phyloP scores from a whole-genome alignment of 169 alveolate genomes.

The Cryptosporidium canis region DNA sequence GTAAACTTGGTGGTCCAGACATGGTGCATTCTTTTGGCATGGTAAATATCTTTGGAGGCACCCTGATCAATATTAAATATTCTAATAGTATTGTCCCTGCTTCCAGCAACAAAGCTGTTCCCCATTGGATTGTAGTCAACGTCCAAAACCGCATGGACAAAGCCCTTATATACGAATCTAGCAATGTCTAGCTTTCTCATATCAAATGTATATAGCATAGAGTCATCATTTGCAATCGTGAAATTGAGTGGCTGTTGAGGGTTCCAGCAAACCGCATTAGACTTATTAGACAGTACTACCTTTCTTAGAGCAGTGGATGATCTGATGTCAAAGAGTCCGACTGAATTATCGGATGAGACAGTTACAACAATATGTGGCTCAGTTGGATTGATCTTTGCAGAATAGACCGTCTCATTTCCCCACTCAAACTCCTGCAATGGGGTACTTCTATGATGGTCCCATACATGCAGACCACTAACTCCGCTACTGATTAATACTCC shows the following conservation, averaged over 20 bases:
- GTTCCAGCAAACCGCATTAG: conserved; percentile 96
- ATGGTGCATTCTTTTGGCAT: conserved; percentile 95
- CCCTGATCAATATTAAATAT: conserved; percentile 91
- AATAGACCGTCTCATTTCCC: conserved; percentile 87
- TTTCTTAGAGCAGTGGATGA: conserved; percentile 90
- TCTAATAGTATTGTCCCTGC: conserved; percentile 96
- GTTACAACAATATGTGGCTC: conserved; percentile 88
- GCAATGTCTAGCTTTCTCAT: conserved; percentile 93
- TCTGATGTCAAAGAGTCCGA: conserved; percentile 90
- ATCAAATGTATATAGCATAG: conserved; percentile 96
- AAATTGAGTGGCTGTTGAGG: conserved; percentile 97
- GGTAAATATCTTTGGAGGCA: conserved; percentile 95
- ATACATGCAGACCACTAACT: conserved; percentile 78
- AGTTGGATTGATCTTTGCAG: conserved; percentile 93
- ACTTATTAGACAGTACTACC: conserved; percentile 88
- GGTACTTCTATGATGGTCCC: conserved; percentile 90
- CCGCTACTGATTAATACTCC: conserved; percentile 65
- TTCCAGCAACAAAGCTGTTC: conserved; percentile 95
- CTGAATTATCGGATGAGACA: conserved; percentile 89
- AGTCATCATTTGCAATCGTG: conserved; percentile 97
- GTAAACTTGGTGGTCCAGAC: conserved; percentile 90
- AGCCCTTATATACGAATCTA: conserved; percentile 92
- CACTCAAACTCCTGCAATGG: conserved; percentile 87
- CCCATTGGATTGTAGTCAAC: conserved; percentile 97
- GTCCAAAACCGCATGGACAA: conserved; percentile 92